Percentiles rank a stretch among this genome's conserved stretches.
Evolutionary conservation across 192 early-diverging fungal species (phyloP).

Genomic region (Umbelopsis isabellina): DNA sequence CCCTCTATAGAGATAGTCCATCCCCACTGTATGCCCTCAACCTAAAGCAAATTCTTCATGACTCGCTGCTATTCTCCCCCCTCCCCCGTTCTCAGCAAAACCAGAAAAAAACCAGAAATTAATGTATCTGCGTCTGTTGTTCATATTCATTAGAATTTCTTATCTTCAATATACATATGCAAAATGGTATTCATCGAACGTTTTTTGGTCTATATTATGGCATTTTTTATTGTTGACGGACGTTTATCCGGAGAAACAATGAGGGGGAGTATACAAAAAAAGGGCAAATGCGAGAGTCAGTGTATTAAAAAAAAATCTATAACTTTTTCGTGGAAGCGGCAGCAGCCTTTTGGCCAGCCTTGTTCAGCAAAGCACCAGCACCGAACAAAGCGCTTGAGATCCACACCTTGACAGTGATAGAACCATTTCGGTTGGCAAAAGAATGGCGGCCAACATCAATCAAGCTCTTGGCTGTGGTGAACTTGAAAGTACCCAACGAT

Average conservation of each 20-base stretch:
- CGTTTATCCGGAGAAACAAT: background rate
- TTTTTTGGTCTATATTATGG: background rate
- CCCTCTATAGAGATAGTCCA: background rate
- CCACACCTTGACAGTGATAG: slow-evolving; percentile 49
- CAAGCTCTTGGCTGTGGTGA: slow-evolving; percentile 41
- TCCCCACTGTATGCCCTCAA: background rate
- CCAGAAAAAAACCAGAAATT: background rate
- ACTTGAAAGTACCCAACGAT: slow-evolving; percentile 46
- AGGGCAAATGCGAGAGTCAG: background rate
- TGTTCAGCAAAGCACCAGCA: slow-evolving; percentile 36
- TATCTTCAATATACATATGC: background rate
- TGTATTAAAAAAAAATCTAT: background rate
- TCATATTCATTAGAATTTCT: background rate
- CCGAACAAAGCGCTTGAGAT: slow-evolving; percentile 43
- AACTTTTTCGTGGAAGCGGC: slow-evolving; percentile 1
- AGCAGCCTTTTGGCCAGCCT: slow-evolving; percentile 29
- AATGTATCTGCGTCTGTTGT: slow-evolving; percentile 1
- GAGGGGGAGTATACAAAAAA: background rate
- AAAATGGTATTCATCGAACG: background rate
- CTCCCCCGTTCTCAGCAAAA: too few relatives aligned
- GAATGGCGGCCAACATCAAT: slow-evolving; percentile 45
- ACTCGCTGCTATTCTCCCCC: background rate
- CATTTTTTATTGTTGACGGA: background rate
- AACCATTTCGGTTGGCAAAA: slow-evolving; percentile 45
- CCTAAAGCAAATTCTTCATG: background rate